Percentiles rank a stretch among this genome's conserved stretches.
These are phyloP conservation scores for Nasturtium officinale DNA, from an alignment of 345 rosid species.

Conservation along the genomic window DNA sequence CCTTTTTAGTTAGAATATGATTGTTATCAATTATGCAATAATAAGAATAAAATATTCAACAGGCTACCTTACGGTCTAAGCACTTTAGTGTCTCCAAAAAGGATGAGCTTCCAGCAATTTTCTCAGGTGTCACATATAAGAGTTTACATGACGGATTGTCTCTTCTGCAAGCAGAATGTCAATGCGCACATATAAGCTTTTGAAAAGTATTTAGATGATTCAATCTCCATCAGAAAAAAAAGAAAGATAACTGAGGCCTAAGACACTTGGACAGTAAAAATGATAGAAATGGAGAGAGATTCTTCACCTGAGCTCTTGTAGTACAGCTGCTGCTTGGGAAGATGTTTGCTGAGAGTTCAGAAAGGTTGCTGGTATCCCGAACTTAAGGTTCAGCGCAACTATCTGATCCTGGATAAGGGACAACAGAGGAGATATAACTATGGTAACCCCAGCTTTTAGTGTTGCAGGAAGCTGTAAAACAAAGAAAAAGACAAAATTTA, in stretches of 20 bases:
- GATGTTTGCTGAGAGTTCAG: constrained; percentile 87
- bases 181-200: constrained; percentile 8
- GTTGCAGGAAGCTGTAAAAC: constrained; percentile 79
- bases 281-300: constrained; percentile 23
- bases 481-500: background rate
- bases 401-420: constrained; percentile 96
- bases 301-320: constrained; percentile 77
- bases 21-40: constrained; percentile 1
- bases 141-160: constrained; percentile 88
- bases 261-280: constrained; percentile 1
- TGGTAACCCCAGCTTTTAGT: constrained; percentile 80
- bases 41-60: background rate
- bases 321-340: constrained; percentile 73
- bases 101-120: constrained; percentile 69
- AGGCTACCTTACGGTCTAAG: constrained; percentile 66
- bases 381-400: constrained; percentile 72
- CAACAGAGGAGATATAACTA: constrained; percentile 80
- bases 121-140: constrained; percentile 90
- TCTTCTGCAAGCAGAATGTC: constrained; percentile 47
- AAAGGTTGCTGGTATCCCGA: constrained; percentile 82
- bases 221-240: background rate
- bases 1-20: background rate
- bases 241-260: background rate
- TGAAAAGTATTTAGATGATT: background rate
- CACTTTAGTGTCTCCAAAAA: constrained; percentile 64